These are phyloP conservation scores for Lunularia cruciata DNA, from an alignment of 225 moss, liverwort and hornwort genomes.

Conservation along the genomic window DNA sequence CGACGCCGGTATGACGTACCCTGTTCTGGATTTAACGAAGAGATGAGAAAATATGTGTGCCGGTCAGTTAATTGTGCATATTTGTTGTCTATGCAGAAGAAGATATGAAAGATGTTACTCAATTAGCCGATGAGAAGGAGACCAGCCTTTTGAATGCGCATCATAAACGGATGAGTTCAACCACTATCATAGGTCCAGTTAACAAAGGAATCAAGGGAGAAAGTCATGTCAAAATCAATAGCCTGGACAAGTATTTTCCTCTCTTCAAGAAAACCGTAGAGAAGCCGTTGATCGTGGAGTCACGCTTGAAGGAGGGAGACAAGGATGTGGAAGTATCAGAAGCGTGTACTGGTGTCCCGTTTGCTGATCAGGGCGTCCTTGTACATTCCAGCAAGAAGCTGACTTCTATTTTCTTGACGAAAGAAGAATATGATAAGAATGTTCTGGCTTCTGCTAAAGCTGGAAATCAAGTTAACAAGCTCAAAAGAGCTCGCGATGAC, in stretches of 20 bases:
- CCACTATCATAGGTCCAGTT: not conserved
- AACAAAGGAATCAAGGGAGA: slow-evolving; percentile 24
- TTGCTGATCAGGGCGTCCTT: not conserved
- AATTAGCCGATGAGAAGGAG: slow-evolving; percentile 10
- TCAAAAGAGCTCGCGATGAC: not conserved
- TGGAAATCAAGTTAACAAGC: not conserved
- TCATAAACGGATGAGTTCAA: slow-evolving; percentile 24
- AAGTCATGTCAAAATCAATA: slow-evolving; percentile 7
- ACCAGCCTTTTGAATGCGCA: not conserved
- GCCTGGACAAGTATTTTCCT: slow-evolving; percentile 24
- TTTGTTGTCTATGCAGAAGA: slow-evolving; percentile 11
- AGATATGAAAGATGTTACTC: not conserved
- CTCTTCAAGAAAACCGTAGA: slow-evolving; percentile 11
- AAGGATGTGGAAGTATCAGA: not conserved
- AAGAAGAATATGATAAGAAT: slow-evolving; percentile 10
- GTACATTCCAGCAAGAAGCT: not conserved
- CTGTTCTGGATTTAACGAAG: too few species aligned
- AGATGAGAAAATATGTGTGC: too few species aligned
- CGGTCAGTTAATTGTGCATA: too few species aligned
- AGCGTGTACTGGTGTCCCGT: not conserved
- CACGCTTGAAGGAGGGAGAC: not conserved
- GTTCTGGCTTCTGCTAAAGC: not conserved
- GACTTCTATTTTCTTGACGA: not conserved
- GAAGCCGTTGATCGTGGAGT: not conserved
- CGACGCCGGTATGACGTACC: too few species aligned